A percentile compares a stretch with the other conserved stretches of the same genome.
Evolutionary conservation across 352 stramenopile species (phyloP).

Genomic region (Albugo laibachii): DNA sequence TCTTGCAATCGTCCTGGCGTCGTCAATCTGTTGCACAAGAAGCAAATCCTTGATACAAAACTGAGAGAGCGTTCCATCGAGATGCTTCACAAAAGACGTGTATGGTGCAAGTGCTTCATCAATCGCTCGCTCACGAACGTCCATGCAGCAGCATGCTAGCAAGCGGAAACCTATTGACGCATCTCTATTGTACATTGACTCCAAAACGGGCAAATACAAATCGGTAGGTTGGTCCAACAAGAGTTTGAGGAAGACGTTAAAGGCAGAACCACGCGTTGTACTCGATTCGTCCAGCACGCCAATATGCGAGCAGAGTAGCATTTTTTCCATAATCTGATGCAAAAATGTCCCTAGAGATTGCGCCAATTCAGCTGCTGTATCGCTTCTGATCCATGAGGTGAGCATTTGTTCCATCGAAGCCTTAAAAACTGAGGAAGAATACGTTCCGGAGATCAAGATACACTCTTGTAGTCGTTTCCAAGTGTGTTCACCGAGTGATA

Average conservation of each 20-base stretch:
- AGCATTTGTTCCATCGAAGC: no score
- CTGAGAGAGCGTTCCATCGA: conserved; percentile 24
- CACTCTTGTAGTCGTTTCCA: conserved; percentile 62
- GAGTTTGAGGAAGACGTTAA: conserved; percentile 69
- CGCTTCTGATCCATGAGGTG: conserved; percentile 36
- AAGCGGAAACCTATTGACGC: conserved; percentile 54
- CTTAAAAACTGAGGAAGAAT: conserved; percentile 38
- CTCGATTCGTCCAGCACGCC: conserved; percentile 35
- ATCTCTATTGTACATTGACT: conserved; percentile 54
- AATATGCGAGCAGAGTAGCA: conserved; percentile 62
- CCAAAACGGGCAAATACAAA: conserved; percentile 58
- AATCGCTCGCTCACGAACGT: conserved; percentile 21
- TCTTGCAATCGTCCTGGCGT: conserved; percentile 40
- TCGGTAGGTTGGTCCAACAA: conserved; percentile 44
- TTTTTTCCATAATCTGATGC: conserved; percentile 36
- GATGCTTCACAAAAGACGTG: conserved; percentile 27
- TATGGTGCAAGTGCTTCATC: conserved; percentile 43
- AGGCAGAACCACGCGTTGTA: conserved; percentile 32
- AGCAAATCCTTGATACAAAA: conserved; percentile 47
- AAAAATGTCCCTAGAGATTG: conserved; percentile 36
- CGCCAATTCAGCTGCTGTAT: conserved; percentile 48
- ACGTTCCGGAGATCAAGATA: conserved; percentile 13
- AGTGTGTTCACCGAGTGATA: conserved; percentile 39
- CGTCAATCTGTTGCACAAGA: conserved; percentile 59
- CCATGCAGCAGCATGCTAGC: conserved; percentile 54